Evolutionary conservation across 805 yeast genomes (phyloP), one percentile per base, ranked within the genome.

Genomic region (Nakazawaea populi): DNA sequence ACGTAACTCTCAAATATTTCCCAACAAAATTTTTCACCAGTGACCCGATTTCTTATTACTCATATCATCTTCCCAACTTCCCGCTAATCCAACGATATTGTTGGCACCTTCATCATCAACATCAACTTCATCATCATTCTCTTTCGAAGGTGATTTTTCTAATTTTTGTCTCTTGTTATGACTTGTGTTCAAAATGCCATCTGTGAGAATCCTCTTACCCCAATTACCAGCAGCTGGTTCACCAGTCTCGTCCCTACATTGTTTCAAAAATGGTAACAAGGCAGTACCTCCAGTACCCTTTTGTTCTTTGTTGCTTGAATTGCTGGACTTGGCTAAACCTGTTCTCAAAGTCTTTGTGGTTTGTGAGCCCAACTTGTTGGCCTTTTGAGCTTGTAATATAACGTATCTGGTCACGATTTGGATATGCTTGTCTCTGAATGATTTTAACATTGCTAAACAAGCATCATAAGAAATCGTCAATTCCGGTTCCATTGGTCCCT

Each of bases 211-310:
- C 54, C 92, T 76, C 62, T 80, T 81, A 63, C 96, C 96, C 97
- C 97, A 90, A 45, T 73, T 77, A 51, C 96, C 92, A 29, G 96
- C 96, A 27, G 97, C 96, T 10, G 90, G 81, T 59, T 87, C 94
- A 42, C 96, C 96, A 2, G 97, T 91, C 65, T 91, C 97, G 69
- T 91, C 97, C 66, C 97, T 79, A 58, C 97, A 92, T 67, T 92
- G 97, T 67, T 90, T 91, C 64, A 91, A 75, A 70, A 91, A 92
- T 30, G 97, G 96, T 52, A 91, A 77, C 60, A 91, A 74, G 1
- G 95, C 83, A 0, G 97, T 91, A 43, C 98, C 97, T 24, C 98
- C 98, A 1, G 98, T 91, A 12, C 98, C 97, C 58, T 81, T 79
- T 56, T 78, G 80, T 52, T 79, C 85, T 42, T 73, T 75, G 52